Base-by-base conservation (phyloP, 176 grass and related monocot genomes). In the Chloris gayana region DNA sequence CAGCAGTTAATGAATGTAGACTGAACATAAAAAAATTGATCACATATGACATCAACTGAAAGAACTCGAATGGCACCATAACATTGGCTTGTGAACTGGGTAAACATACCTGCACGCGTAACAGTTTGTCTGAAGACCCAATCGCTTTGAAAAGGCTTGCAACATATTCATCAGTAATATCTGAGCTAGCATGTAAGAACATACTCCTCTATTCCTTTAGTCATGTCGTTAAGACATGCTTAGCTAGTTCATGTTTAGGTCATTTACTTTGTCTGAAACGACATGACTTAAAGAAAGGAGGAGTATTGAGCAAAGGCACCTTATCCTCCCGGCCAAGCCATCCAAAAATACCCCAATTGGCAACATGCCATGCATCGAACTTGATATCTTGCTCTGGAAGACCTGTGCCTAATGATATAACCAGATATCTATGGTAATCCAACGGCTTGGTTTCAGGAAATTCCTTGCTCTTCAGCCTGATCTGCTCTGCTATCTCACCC, bases 341-440 rank as follows among this genome's bases (percentile, higher is more conserved):
- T 77, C 71, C 45, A 57, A 91, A 77, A 69, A 89, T 79, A 14
- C 86, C 86, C 89, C 89, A 94, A 39, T 86, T 91, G 32, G 83
- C 47, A 59, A 70, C 83, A 61, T 34, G 14, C 0, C 53, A 42
- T 29, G 89, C 85, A 27, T 75, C 82, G 4, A 76, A 90, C 33
- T 75, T 80, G 56, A 75, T 59, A 24, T 75, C 85, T 3, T 57
- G 44, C 81, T 90, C 86, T 17, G 75, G 82, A 37, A 84, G 72
- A 51, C 74, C 83, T 14, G 83, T 85, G 31, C 83, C 83, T 62
- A 85, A 71, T 39, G 70, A 61, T 69, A 94, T 85, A 14, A 94
- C 75, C 11, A 94, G 54, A 64, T 82, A 89, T 67, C 69, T 87
- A 56, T 75, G 39, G 77, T 91, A 91, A 76, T 89, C 84, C 35